Percentiles rank a stretch among this genome's conserved stretches.
Conservation (phyloP, 345 rosid genomes). For the Eucalyptus tenuipes region DNA sequence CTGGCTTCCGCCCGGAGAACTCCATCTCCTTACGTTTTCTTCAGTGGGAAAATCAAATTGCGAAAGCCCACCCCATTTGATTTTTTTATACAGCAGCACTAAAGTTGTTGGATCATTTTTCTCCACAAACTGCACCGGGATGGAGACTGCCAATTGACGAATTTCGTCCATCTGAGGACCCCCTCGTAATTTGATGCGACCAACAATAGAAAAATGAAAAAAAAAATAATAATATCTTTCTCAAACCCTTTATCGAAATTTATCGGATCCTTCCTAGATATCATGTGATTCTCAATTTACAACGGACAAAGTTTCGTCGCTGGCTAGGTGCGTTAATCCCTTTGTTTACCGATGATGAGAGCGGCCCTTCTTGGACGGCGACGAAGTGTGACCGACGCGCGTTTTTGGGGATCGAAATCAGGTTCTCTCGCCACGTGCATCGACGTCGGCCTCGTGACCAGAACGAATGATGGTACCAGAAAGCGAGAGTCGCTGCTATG, state of each 20-base stretch:
- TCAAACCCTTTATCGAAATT: not conserved
- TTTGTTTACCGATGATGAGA: not conserved
- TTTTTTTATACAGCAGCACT: not conserved
- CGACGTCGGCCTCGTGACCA: not conserved
- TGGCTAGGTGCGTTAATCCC: not conserved
- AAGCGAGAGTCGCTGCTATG: not conserved
- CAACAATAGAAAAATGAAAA: not conserved
- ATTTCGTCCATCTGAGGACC: not conserved
- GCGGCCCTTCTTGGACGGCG: not conserved
- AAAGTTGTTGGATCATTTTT: not conserved
- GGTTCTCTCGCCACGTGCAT: not conserved
- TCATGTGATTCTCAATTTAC: not conserved
- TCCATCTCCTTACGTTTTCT: not conserved
- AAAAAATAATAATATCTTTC: rapidly evolving
- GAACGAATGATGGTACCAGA: not conserved
- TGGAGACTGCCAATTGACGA: not conserved
- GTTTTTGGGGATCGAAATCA: not conserved
- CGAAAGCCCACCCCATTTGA: not conserved
- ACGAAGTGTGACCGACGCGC: not conserved
- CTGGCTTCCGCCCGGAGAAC: not conserved
- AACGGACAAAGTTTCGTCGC: not conserved
- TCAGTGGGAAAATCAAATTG: not conserved
- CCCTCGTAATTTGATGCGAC: not conserved
- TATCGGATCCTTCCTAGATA: no score
- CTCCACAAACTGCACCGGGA: not conserved